Conservation (phyloP, 1,284 basidiomycete species). For the Marasmius fiardii region DNA sequence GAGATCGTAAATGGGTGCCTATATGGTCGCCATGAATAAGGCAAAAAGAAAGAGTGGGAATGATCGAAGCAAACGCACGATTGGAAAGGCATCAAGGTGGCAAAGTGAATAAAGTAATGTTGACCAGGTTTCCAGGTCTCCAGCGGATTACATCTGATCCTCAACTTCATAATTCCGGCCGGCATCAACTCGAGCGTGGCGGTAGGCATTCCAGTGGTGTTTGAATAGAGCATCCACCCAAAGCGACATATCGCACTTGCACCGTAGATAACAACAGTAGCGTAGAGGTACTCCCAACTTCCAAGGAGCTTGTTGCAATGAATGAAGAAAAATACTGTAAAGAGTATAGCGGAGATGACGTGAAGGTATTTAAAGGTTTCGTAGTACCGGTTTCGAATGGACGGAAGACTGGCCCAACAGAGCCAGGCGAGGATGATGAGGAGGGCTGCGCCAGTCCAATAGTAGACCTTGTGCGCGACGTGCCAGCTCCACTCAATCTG, state of each 20-base stretch:
- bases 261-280: conserved; percentile 1
- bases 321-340: conserved; percentile 1
- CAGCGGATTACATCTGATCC: not conserved
- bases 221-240: not conserved
- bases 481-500: conserved; percentile 2
- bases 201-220: not conserved
- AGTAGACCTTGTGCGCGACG: conserved; percentile 5
- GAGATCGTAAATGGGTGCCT: conserved; percentile 4
- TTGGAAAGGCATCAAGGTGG: conserved; percentile 1
- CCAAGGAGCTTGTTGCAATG: conserved; percentile 6
- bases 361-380: conserved; percentile 4
- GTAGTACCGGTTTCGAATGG: conserved; percentile 1
- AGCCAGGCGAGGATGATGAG: conserved; percentile 2
- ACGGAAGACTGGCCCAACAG: conserved; percentile 3
- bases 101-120: conserved; percentile 2
- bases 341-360: not conserved
- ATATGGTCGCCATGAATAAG: not conserved
- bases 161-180: not conserved
- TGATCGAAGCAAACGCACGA: not conserved
- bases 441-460: conserved; percentile 2
- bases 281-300: conserved; percentile 1
- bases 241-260: not conserved
- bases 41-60: not conserved
- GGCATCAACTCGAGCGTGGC: conserved; percentile 4
- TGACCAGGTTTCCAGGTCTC: not conserved